Evolutionary conservation across 2,329 filamentous ascomycete species (phyloP).

Genomic region (Hortaea werneckii): DNA sequence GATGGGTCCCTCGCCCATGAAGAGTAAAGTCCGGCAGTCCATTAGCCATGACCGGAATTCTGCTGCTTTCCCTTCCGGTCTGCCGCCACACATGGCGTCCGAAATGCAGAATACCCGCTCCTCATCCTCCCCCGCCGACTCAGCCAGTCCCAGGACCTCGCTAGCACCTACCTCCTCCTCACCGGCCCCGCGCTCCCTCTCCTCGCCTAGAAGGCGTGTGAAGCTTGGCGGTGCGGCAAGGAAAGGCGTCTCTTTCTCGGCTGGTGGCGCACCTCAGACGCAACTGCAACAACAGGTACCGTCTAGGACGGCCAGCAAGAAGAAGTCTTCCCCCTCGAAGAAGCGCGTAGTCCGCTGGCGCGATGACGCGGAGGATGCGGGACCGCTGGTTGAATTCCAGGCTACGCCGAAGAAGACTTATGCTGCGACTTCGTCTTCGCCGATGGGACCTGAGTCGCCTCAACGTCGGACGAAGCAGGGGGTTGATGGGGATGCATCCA

Average conservation of each 20-base stretch:
- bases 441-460: too few relatives aligned
- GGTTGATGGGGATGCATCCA: too few relatives aligned
- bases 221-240: conserved; percentile 47
- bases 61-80: conserved; percentile 6
- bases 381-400: conserved; percentile 71
- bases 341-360: conserved; percentile 84
- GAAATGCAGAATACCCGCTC: conserved; percentile 10
- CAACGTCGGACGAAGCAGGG: too few relatives aligned
- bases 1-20: conserved; percentile 38
- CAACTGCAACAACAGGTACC: neutral
- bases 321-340: conserved; percentile 54
- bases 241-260: conserved; percentile 52
- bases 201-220: conserved; percentile 64
- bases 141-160: too few relatives aligned
- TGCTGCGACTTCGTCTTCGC: too few relatives aligned
- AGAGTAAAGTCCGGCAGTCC: conserved; percentile 31
- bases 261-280: neutral
- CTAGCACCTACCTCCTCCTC: too few relatives aligned
- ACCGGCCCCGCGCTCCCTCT: conserved; percentile 40
- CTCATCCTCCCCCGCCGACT: neutral
- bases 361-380: conserved; percentile 78
- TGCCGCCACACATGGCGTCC: conserved; percentile 17
- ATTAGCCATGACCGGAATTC: conserved; percentile 47
- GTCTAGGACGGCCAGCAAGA: conserved; percentile 57
- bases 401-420: conserved; percentile 65